These are phyloP conservation scores for Theobroma cacao DNA, from an alignment of 345 rosid species.

Conservation along the genomic window DNA sequence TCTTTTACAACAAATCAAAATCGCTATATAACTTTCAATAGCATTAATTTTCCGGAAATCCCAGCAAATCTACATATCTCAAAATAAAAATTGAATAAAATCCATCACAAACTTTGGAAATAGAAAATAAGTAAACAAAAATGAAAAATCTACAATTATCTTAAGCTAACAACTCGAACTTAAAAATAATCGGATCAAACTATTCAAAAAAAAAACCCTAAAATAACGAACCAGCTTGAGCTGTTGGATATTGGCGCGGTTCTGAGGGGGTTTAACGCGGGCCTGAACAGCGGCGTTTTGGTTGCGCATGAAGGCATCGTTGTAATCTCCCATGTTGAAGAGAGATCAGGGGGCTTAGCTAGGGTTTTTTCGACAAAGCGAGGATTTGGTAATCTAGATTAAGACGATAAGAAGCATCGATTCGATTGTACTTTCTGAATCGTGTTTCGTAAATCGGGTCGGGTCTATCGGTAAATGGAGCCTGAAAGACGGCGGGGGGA, in stretches of 20 bases:
- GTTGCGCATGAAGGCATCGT: constrained; percentile 19
- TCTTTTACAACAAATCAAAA: background rate
- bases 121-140: background rate
- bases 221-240: constrained; percentile 71
- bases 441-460: background rate
- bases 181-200: background rate
- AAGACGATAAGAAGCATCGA: background rate
- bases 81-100: background rate
- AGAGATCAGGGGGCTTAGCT: constrained; percentile 16
- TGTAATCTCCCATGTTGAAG: constrained; percentile 9
- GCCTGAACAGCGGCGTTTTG: constrained; percentile 50
- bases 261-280: constrained; percentile 74
- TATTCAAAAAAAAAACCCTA: background rate
- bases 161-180: background rate
- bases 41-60: background rate
- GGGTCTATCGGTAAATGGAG: background rate
- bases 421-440: background rate
- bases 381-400: background rate
- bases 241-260: constrained; percentile 90
- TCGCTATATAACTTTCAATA: background rate
- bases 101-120: background rate
- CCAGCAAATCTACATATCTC: background rate
- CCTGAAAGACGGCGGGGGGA: background rate
- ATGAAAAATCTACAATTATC: background rate
- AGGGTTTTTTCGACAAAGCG: constrained; percentile 26